Conservation (phyloP, 2,329 filamentous ascomycete species). For the Drechslerella coelobrocha region DNA sequence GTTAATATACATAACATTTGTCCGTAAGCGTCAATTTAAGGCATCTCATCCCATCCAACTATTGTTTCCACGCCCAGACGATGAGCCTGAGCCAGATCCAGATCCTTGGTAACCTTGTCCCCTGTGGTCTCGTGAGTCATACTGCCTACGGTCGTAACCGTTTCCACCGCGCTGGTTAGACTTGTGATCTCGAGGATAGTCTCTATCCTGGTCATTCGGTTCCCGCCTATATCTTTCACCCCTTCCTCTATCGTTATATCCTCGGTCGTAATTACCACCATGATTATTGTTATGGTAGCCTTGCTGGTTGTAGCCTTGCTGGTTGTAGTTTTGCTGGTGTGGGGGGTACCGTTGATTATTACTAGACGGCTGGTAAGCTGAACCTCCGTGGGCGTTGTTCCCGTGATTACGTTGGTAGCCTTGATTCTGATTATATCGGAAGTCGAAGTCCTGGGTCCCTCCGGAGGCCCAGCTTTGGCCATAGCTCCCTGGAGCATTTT, state of each 20-base stretch:
- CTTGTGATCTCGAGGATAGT: conserved; percentile 44
- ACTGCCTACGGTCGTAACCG: conserved; percentile 15
- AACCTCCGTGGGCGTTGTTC: conserved; percentile 15
- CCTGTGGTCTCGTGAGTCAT: conserved; percentile 34
- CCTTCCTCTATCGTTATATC: conserved; percentile 53
- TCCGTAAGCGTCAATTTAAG: too few relatives aligned
- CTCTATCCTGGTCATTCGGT: conserved; percentile 51
- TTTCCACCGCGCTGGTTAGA: conserved; percentile 12
- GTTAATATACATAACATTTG: too few relatives aligned
- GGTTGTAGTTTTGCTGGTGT: conserved; percentile 11
- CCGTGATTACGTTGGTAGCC: conserved; percentile 24
- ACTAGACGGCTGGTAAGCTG: conserved; percentile 38
- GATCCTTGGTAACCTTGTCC: conserved; percentile 26
- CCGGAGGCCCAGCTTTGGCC: conserved; percentile 31
- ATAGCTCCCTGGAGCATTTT: conserved; percentile 2
- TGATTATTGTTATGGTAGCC: conserved; percentile 42
- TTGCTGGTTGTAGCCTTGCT: conserved; percentile 12
- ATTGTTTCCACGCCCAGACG: conserved; percentile 26
- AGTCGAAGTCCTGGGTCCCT: conserved; percentile 24
- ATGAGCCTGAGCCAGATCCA: conserved; percentile 23
- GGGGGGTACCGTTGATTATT: conserved; percentile 36
- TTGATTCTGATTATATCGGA: conserved; percentile 29
- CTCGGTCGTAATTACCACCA: conserved; percentile 51
- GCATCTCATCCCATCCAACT: conserved; percentile 47
- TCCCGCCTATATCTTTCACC: conserved; percentile 53